Evolutionary conservation across 768 basidiomycete species (phyloP), one percentile per base, ranked within the genome.

Genomic region (Tylopilus rubrobrunneus): DNA sequence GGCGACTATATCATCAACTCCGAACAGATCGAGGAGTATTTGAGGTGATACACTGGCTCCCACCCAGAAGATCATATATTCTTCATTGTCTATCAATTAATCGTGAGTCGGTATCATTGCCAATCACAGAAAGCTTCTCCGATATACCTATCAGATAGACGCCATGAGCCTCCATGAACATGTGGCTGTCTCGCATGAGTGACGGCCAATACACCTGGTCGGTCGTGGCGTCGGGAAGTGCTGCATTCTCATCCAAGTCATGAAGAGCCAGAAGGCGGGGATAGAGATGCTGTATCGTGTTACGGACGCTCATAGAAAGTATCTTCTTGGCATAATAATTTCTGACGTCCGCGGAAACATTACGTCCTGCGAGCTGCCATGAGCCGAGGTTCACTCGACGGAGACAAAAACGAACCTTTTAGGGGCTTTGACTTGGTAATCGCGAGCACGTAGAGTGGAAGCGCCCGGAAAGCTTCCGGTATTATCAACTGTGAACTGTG

Each of bases 321-420:
- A 97, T 76, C 59, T 83, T 80, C 58, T 94, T 89, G 47, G 86
- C 84, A 63, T 87, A 81, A 64, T 86, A 89, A 60, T 93, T 92
- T 48, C 97, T 87, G 11, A 95, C 92, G 62, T 98, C 97, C n/a
- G 93, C 87, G 7, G 89, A 86, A 46, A 99, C 94, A 61, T 83
- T 85, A 15, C 89, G 84, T 44, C 85, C 93, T 95, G 63, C 23
- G 34, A 15, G 43, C 25, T 52, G 55, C 36, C 3, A 36, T 56
- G 28, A 59, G 55, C 50, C 33, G 31, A 41, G 37, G 37, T 39
- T 31, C 51, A 28, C 53, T 43, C 41, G 43, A 48, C 31, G 5
- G n/a, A 37, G 29, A 49, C 33, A 10, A 48, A 51, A 51, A 52
- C 59, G 54, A 64, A 85, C 96, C 92, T 85, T 97, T 96, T n/a